These are phyloP conservation scores for Aspergillus haitiensis DNA, from an alignment of 495 filamentous ascomycete genomes.

Conservation along the genomic window DNA sequence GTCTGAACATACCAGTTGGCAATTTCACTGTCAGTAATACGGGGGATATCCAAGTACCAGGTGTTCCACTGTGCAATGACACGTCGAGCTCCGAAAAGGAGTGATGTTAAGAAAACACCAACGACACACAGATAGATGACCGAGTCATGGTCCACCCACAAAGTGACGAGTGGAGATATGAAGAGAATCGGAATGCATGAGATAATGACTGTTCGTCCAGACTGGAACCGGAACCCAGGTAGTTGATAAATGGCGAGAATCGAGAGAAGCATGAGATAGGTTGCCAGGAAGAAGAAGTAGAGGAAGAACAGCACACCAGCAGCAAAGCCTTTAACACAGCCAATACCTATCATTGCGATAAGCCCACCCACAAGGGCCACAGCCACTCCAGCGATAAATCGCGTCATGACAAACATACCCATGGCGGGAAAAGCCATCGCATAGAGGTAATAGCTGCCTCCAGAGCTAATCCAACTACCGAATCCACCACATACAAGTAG, in stretches of 20 bases:
- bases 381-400: constrained; percentile 18
- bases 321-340: constrained; percentile 17
- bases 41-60: constrained; percentile 20
- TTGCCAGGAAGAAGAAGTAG: constrained; percentile 21
- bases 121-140: constrained; percentile 23
- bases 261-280: constrained; percentile 19
- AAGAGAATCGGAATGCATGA: constrained; percentile 21
- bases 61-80: constrained; percentile 22
- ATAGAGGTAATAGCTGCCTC: constrained; percentile 23
- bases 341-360: constrained; percentile 17
- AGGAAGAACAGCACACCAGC: constrained; percentile 22
- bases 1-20: constrained; percentile 19
- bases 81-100: constrained; percentile 18
- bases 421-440: constrained; percentile 24
- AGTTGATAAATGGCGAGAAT: constrained; percentile 20
- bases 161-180: constrained; percentile 18
- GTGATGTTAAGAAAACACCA: constrained; percentile 8
- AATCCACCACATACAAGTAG: constrained; percentile 24
- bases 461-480: constrained; percentile 22
- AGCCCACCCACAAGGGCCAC: constrained; percentile 17
- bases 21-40: constrained; percentile 21
- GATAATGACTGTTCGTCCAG: constrained; percentile 21
- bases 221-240: constrained; percentile 21
- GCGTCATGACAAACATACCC: constrained; percentile 25
- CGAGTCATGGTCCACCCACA: constrained; percentile 22